Base-by-base conservation (phyloP, 75 land plant species). In the Gnetum montanum region DNA sequence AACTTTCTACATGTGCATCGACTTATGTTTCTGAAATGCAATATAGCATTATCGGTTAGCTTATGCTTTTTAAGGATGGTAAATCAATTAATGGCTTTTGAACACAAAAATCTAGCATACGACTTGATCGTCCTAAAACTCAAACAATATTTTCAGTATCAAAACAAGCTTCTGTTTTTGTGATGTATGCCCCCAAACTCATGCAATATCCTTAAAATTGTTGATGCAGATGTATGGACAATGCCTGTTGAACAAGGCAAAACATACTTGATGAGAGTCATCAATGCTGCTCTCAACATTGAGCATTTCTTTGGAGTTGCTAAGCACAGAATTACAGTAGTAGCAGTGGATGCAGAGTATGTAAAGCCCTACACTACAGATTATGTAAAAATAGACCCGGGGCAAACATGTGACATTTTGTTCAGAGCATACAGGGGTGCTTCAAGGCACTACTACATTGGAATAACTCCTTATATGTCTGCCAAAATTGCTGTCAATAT, bases 291-390 rank as follows among this genome's bases (percentile, higher is more conserved):
- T 20, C 60, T 81, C 47, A 72, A 77, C 36, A 65, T 63, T 33
- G 81, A 81, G 51, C 69, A 72, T 31, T 77, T 72, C 51, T 81
- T 81, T 70, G 56, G 69, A 37, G 70, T 81, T 25, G 84, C 76
- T 34, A 61, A 66, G 43, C 79, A 64, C 56, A 58, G 45, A 31
- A 31, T 70, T 31, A 65, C 68, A 34, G 64, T 75, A 7, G 78
- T 75, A 27, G 78, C 70, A 18, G 69, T 30, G 4, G 78, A 75
- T 34, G 78, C 73, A 4, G 45, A 70, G 47, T 75, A 75, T 20
- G 67, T 70, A 7, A 82, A 76, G 50, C 85, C 88, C 3, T 84
- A 76, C 46, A 49, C 57, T 16, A 35, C 65, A 1, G 61, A 64
- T 38, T 64, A 56, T 38, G 41, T 54, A 13, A 40, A 63, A 11